Percentiles rank a stretch among this genome's conserved stretches.
Conservation (phyloP, 192 early-diverging fungal genomes). For the Coemansia sp. region DNA sequence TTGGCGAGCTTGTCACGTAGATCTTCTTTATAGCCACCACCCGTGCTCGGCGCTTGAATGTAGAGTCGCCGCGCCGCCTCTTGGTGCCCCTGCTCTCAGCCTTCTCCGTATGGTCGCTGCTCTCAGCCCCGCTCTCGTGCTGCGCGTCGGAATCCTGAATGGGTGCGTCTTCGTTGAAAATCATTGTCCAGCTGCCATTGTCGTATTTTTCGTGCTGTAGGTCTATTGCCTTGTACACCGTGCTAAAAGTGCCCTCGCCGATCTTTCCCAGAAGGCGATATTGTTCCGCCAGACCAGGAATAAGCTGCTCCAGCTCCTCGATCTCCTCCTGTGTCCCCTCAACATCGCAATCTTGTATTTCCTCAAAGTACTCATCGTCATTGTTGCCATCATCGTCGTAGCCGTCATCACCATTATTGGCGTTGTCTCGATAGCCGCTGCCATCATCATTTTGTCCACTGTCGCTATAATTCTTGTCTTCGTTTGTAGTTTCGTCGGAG, state of each 20-base stretch:
- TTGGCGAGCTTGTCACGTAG: slow-evolving; percentile 77
- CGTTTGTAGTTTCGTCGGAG: neutral
- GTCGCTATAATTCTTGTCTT: slow-evolving; percentile 2
- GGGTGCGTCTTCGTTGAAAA: slow-evolving; percentile 18
- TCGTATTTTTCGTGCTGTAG: slow-evolving; percentile 68
- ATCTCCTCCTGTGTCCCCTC: slow-evolving; percentile 57
- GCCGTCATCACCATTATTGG: slow-evolving; percentile 1
- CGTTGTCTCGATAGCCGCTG: neutral
- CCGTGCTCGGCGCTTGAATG: slow-evolving; percentile 24
- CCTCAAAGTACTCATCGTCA: slow-evolving; percentile 29
- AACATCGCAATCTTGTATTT: slow-evolving; percentile 1
- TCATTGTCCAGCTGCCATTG: slow-evolving; percentile 66
- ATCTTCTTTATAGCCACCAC: slow-evolving; percentile 86
- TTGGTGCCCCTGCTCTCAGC: neutral
- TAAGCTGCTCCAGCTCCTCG: slow-evolving; percentile 59
- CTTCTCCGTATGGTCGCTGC: neutral
- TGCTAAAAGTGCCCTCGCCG: slow-evolving; percentile 90
- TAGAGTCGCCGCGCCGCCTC: neutral
- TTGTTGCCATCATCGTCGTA: slow-evolving; percentile 23
- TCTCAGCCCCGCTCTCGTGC: neutral
- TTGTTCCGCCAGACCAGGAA: slow-evolving; percentile 58
- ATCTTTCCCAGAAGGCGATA: slow-evolving; percentile 76
- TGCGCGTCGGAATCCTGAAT: slow-evolving; percentile 10
- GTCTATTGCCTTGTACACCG: slow-evolving; percentile 90
- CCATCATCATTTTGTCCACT: slow-evolving; percentile 5